Base-by-base conservation (phyloP, 495 filamentous ascomycete species). In the Cryomyces antarcticus region DNA sequence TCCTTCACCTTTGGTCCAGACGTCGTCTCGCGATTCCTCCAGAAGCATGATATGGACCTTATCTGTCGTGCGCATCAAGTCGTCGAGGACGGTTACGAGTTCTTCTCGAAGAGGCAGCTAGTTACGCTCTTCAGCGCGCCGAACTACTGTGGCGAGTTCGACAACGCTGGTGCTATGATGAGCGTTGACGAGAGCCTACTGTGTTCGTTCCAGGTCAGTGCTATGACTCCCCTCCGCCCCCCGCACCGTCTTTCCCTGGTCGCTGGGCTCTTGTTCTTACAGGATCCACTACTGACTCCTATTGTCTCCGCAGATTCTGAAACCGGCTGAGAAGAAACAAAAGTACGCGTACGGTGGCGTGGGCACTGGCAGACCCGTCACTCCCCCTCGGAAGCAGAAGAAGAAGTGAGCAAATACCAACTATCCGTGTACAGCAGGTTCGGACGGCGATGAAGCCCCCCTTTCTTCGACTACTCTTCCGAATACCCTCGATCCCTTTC, bases 281-380 rank as follows among this genome's bases (percentile, higher is more conserved):
- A 24, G 17, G 17, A 24, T 24, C 17, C 2, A 30, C 28, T 5
- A 34, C 50, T 49, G 33, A 52, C 42, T 43, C 30, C 4, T 33
- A 10, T 28, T 24, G 31, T 3, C 24, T 30, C 17, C 12, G 24
- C 52, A 96, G 88, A 97, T 97, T 63, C 70, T 97, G 67, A 97
- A 96, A 69, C 89, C 89, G 57, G 89, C 89, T 64, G 89, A 97
- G 75, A 97, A 97, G 77, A 97, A 97, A 80, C 88, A 93, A 84
- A 97, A 97, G 85, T 97, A 93, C 72, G 88, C 93, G 60, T 81
- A 82, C 68, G 77, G 78, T 69, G 75, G 80, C 70, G 77, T 87
- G 69, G 82, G 81, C 68, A 73, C 77, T 67, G 74, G 78, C 75
- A 78, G 77, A 66, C 73, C 80, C 65, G 71, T 81, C 66, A 89